Evolutionary conservation across 208 protist genomes (phyloP).

Genomic region (Pavlovales sp.): DNA sequence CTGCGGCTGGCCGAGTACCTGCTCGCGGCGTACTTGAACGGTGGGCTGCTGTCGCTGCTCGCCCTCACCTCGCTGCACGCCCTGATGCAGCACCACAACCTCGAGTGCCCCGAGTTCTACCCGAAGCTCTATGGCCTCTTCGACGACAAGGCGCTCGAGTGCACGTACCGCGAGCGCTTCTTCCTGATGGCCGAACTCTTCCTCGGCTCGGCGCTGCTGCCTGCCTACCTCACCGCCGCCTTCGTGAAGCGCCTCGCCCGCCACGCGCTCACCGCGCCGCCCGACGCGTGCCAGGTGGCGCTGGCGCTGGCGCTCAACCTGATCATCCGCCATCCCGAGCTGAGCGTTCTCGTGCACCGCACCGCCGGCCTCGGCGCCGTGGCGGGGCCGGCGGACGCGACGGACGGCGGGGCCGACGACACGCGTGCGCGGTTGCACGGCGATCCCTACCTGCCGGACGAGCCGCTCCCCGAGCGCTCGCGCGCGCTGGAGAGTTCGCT

Average conservation of each 20-base stretch:
- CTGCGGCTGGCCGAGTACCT: background rate
- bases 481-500: slow-evolving; percentile 6
- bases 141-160: background rate
- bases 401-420: background rate
- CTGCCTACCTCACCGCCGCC: slow-evolving; percentile 9
- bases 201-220: slow-evolving; percentile 1
- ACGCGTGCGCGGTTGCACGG: too few relatives aligned
- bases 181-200: background rate
- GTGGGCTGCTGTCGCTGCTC: slow-evolving; percentile 3
- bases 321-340: background rate
- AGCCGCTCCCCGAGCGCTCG: background rate
- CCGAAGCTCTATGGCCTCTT: background rate
- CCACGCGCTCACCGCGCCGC: background rate
- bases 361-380: too few relatives aligned
- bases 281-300: background rate
- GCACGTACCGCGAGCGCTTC: slow-evolving; percentile 11
- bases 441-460: background rate
- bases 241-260: slow-evolving; percentile 12
- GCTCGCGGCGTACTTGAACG: background rate
- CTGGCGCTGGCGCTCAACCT: slow-evolving; percentile 3
- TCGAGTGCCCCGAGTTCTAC: slow-evolving; percentile 27
- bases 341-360: background rate
- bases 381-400: too few relatives aligned
- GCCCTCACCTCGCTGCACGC: background rate
- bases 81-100: slow-evolving; percentile 13